Base-by-base conservation (phyloP, 257 asterid species). In the Solanum corneliomulleri region DNA sequence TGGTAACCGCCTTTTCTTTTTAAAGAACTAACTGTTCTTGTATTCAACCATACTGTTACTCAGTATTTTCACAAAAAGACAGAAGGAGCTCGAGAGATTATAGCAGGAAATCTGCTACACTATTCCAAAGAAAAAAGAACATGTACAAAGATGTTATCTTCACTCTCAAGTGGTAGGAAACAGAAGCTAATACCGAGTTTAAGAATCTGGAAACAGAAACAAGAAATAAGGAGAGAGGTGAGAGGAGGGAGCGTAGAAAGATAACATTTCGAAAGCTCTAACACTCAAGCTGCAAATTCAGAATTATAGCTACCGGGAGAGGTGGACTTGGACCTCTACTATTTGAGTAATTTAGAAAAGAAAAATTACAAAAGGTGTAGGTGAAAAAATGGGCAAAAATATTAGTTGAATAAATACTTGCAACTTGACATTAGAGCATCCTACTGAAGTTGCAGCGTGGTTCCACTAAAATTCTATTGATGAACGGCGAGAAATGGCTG, bases 401-500 rank as follows among this genome's bases (percentile, higher is more conserved):
- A 80, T 85, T 35, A 85, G 44, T 42, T 64, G 42, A 85, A 81
- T 81, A 81, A 81, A 81, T 49, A 81, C 85, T 81, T 81, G 69
- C 7, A 39, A 81, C 44, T 47, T 49, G 85, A 80, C 85, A 81
- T 81, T 68, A 81, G 66, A 80, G 69, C 85, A 10, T 76, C 86
- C 92, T 93, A 89, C 86, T 88, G 88, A 84, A 86, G 91, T 89
- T 87, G 93, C 80, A 86, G 85, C 93, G 97, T 81, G 93, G 89
- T 90, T 87, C 92, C 86, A 71, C 49, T 85, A 94, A 84, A 82
- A 97, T 90, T 90, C 93, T 90, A 66, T 91, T 88, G 82, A 95
- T 92, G 92, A 97, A 95, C 16, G 98, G 97, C 15, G 92, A 18
- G 64, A 89, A 74, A 97, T 90, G 85, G 98, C 98, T n/a, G 96